Conservation (phyloP, 2,329 filamentous ascomycete species). For the Monilinia polystroma region DNA sequence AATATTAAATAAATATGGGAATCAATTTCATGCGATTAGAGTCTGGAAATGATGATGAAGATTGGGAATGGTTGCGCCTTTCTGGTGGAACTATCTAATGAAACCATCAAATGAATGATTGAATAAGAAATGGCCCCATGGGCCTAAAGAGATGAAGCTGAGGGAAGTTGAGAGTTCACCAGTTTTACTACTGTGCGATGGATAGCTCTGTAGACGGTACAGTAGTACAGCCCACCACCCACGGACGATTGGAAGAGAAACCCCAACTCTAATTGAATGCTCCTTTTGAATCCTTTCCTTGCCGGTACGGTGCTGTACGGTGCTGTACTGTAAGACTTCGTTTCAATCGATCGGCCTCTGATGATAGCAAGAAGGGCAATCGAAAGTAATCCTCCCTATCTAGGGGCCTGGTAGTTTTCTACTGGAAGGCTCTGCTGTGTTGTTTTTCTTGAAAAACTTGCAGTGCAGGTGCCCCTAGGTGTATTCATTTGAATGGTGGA, state of each 20-base stretch:
- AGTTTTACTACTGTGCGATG: too few relatives aligned
- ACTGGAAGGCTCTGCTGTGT: not conserved
- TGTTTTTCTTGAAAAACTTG: constrained; percentile 11
- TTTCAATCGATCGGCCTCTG: too few relatives aligned
- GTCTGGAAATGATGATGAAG: too few relatives aligned
- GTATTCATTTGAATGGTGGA: not conserved
- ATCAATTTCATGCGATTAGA: constrained; percentile 6
- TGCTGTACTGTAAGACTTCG: too few relatives aligned
- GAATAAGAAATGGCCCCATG: not conserved
- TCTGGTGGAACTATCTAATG: not conserved
- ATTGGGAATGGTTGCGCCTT: not conserved
- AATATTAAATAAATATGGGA: constrained; percentile 14
- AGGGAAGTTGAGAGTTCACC: not conserved
- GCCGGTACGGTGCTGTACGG: too few relatives aligned
- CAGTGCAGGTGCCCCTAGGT: not conserved
- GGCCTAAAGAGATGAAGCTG: not conserved
- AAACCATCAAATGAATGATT: constrained; percentile 5
- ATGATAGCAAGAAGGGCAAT: too few relatives aligned
- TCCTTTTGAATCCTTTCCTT: too few relatives aligned
- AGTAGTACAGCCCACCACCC: too few relatives aligned
- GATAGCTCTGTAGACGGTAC: too few relatives aligned
- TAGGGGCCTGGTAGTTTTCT: not conserved
- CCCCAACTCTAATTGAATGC: too few relatives aligned
- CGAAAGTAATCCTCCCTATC: too few relatives aligned
- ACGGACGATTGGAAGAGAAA: too few relatives aligned